These are phyloP conservation scores for Tetramitus jugosus DNA, from an alignment of 208 protist genomes.

Conservation along the genomic window DNA sequence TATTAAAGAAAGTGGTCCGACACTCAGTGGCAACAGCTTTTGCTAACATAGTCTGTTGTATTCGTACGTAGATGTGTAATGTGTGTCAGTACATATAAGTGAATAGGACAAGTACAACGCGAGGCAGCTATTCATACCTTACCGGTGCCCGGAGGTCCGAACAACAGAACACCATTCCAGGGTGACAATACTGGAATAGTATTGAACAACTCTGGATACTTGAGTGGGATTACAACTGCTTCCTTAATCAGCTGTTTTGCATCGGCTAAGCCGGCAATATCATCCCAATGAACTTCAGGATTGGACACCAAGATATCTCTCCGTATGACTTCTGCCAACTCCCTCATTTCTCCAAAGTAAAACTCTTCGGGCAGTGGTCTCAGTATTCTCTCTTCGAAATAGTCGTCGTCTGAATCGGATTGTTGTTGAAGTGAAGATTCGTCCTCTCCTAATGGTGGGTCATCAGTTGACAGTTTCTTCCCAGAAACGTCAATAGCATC, in stretches of 20 bases:
- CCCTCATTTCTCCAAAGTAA: slow-evolving; percentile 15
- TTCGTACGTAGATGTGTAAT: slow-evolving; percentile 19
- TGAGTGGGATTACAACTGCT: slow-evolving; percentile 32
- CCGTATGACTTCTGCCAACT: slow-evolving; percentile 52
- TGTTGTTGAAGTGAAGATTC: too few relatives aligned
- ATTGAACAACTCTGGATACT: slow-evolving; percentile 41
- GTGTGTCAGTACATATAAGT: not conserved
- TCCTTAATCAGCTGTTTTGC: slow-evolving; percentile 41
- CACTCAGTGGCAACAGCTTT: slow-evolving; percentile 49
- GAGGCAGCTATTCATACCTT: too few relatives aligned
- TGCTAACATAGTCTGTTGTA: slow-evolving; percentile 41
- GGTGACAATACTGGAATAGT: slow-evolving; percentile 58
- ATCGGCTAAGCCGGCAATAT: slow-evolving; percentile 33
- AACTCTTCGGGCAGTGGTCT: slow-evolving; percentile 19
- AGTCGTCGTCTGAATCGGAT: not conserved
- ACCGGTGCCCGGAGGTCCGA: slow-evolving; percentile 50
- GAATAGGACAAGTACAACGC: not conserved
- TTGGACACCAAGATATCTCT: slow-evolving; percentile 54
- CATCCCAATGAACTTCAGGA: slow-evolving; percentile 44
- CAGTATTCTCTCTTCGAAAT: slow-evolving; percentile 14
- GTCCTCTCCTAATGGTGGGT: too few relatives aligned
- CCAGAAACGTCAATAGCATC: not conserved
- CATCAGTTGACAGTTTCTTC: not conserved
- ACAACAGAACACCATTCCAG: slow-evolving; percentile 76
- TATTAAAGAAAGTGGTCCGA: slow-evolving; percentile 41